These are phyloP conservation scores for Tulasnella sp. DNA, from an alignment of 768 basidiomycete genomes.

Conservation along the genomic window DNA sequence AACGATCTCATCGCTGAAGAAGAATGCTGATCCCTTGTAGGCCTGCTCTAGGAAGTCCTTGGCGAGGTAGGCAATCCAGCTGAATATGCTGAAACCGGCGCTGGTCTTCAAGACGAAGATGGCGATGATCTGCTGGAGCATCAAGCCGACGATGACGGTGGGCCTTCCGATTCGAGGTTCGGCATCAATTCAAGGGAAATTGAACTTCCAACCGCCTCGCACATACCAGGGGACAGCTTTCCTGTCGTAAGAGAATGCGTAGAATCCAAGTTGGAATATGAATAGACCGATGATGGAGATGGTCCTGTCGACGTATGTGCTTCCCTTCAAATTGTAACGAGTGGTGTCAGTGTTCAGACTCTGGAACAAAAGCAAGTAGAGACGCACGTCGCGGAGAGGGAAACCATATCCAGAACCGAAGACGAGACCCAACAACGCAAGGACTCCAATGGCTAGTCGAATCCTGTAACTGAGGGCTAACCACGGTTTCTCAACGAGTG, in stretches of 20 bases:
- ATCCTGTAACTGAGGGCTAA: slow-evolving; percentile 52
- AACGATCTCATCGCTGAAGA: slow-evolving; percentile 68
- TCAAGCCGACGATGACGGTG: slow-evolving; percentile 82
- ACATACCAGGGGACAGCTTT: slow-evolving; percentile 66
- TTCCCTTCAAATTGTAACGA: slow-evolving; percentile 43
- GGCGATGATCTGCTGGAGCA: slow-evolving; percentile 80
- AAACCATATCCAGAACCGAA: slow-evolving; percentile 89
- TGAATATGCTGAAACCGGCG: slow-evolving; percentile 81
- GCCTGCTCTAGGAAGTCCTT: slow-evolving; percentile 72
- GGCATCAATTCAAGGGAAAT: slow-evolving; percentile 4
- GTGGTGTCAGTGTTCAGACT: not conserved
- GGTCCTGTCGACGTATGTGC: slow-evolving; percentile 71
- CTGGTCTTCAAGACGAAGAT: slow-evolving; percentile 82
- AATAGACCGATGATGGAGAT: slow-evolving; percentile 77
- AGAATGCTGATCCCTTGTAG: slow-evolving; percentile 69
- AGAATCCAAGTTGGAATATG: slow-evolving; percentile 76
- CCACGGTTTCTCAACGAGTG: slow-evolving; percentile 63
- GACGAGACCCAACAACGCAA: slow-evolving; percentile 68
- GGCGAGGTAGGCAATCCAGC: slow-evolving; percentile 75
- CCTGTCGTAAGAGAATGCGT: slow-evolving; percentile 59
- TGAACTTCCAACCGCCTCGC: not conserved
- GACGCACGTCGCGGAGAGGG: slow-evolving; percentile 51
- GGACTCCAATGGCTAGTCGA: slow-evolving; percentile 67
- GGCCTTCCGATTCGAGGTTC: slow-evolving; percentile 50
- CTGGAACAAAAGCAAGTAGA: not conserved